These are phyloP conservation scores for Taiozyma sp. DNA, from an alignment of 1,139 yeast genomes.

Conservation along the genomic window DNA sequence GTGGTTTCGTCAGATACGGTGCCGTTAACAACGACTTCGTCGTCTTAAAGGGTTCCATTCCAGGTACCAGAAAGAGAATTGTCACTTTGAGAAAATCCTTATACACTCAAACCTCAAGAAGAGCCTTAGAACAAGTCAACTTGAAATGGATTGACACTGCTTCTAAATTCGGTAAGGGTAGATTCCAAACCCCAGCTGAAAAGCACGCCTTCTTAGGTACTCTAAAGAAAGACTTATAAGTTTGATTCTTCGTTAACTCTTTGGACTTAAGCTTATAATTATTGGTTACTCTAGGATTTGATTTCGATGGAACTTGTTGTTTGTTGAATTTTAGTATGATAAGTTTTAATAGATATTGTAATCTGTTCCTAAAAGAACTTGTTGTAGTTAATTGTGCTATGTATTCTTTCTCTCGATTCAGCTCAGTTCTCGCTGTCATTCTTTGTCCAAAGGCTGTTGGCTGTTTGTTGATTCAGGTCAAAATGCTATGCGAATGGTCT, in stretches of 20 bases:
- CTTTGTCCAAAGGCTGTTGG: too few species aligned
- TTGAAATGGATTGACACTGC: slow-evolving; percentile 99
- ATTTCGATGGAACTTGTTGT: background rate
- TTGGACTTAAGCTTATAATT: background rate
- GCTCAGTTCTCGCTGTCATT: too few species aligned
- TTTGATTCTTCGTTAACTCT: background rate
- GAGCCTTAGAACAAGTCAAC: slow-evolving; percentile 93
- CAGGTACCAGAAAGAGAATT: slow-evolving; percentile 99
- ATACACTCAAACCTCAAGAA: slow-evolving; percentile 97
- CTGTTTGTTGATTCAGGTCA: too few species aligned
- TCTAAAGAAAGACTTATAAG: slow-evolving; percentile 84
- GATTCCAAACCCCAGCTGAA: slow-evolving; percentile 99
- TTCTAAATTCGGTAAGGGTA: slow-evolving; percentile 99
- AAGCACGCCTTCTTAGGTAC: slow-evolving; percentile 99
- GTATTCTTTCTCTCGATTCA: too few species aligned
- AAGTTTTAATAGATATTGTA: slow-evolving; percentile 2
- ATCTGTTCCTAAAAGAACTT: background rate
- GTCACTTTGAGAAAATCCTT: slow-evolving; percentile 98
- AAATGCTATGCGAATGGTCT: too few species aligned
- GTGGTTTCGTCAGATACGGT: slow-evolving; percentile 99
- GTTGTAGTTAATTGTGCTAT: background rate
- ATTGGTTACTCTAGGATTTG: background rate
- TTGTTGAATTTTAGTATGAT: background rate
- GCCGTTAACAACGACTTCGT: slow-evolving; percentile 95
- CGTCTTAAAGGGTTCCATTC: slow-evolving; percentile 97